Conservation (phyloP, 1,139 yeast species). For the Pichia kudriavzevii region DNA sequence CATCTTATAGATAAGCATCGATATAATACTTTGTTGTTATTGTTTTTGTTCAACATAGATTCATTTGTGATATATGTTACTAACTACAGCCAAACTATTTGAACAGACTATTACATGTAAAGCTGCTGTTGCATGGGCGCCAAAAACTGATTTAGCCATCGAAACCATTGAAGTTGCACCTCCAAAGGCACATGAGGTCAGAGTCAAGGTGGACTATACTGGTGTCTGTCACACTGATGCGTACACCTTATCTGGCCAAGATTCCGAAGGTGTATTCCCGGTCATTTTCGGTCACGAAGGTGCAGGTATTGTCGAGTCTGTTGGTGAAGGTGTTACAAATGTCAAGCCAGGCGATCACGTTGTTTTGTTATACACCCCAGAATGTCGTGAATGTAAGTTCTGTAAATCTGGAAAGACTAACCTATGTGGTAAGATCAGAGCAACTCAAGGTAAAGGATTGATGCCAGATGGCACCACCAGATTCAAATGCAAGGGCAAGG, state of each 20-base stretch:
- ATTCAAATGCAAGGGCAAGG: conserved; percentile 78
- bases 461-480: conserved; percentile 96
- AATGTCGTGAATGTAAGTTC: conserved; percentile 91
- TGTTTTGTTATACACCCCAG: conserved; percentile 90
- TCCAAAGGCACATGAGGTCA: conserved; percentile 95
- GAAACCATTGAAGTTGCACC: conserved; percentile 89
- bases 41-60: too few relatives aligned
- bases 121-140: conserved; percentile 98
- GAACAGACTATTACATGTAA: conserved; percentile 63
- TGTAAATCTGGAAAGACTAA: conserved; percentile 94
- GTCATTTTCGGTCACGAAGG: conserved; percentile 93
- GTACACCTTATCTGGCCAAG: conserved; percentile 86
- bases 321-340: conserved; percentile 86
- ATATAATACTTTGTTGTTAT: too few relatives aligned
- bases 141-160: conserved; percentile 72
- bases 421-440: conserved; percentile 84
- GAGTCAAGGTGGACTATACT: conserved; percentile 78
- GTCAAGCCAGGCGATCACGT: conserved; percentile 90
- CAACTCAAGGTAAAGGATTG: conserved; percentile 84
- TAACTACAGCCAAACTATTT: neutral
- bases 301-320: conserved; percentile 88
- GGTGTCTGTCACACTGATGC: conserved; percentile 99
- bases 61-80: neutral
- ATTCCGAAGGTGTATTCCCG: conserved; percentile 97
- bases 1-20: neutral